A percentile compares a stretch with the other conserved stretches of the same genome.
phyloP scores from a whole-genome alignment of 192 early-diverging fungal genomes.

The Globomyces pollinis-pini region DNA sequence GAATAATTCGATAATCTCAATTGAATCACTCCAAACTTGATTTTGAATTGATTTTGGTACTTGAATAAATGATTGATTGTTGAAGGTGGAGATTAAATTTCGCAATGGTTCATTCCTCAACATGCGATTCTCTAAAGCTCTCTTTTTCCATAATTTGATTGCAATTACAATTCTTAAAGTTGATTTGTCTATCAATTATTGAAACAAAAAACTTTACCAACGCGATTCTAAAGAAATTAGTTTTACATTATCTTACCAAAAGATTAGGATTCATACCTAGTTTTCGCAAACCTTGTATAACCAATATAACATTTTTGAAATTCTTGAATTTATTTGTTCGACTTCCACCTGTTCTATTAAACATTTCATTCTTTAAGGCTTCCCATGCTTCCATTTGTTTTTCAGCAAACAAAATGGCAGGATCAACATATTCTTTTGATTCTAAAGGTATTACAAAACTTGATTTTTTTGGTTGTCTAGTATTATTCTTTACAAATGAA shows the following conservation, averaged over 20 bases:
- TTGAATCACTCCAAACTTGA: neutral
- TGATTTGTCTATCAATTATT: no score
- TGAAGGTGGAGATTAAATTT: neutral
- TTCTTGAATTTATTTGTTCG: slow-evolving; percentile 8
- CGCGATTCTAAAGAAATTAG: neutral
- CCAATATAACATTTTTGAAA: neutral
- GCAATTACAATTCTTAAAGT: slow-evolving; percentile 1
- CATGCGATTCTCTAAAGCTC: slow-evolving; percentile 2
- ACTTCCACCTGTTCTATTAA: neutral
- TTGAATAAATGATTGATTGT: neutral
- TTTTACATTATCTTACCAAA: neutral
- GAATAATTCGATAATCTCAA: neutral
- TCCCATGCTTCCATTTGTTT: slow-evolving; percentile 10
- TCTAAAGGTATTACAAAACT: neutral
- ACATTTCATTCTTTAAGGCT: slow-evolving; percentile 5
- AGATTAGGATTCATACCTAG: slow-evolving; percentile 7
- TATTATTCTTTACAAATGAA: no score
- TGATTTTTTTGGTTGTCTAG: neutral
- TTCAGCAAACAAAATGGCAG: slow-evolving; percentile 6
- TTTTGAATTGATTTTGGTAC: neutral
- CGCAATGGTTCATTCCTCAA: neutral
- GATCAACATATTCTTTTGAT: slow-evolving; percentile 9
- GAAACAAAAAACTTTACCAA: no score
- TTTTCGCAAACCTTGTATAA: neutral
- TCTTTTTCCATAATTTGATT: slow-evolving; percentile 12